Evolutionary conservation across 768 basidiomycete genomes (phyloP), one percentile per base, ranked within the genome.

Genomic region (Peribolospora baueri): DNA sequence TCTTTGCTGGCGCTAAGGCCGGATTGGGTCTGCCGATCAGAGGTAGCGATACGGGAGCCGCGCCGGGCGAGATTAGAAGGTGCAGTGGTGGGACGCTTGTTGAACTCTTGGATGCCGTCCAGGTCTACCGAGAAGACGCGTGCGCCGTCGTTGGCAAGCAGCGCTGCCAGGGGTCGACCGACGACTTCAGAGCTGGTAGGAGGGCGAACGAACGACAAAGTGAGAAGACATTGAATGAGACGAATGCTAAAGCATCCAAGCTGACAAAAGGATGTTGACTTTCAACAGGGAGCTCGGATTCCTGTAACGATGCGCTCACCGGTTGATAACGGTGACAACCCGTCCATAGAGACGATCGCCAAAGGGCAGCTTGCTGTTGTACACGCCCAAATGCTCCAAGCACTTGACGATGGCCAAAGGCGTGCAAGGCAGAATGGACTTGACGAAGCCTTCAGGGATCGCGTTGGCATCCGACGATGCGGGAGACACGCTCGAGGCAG

Each of bases 401-500:
- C 79, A 84, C 69, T 98, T 98, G 60, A 98, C 90, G 63, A 95
- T 82, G 3, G 87, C 93, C 8, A 98, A 76, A 0, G 93, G 90
- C 4, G 93, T 98, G 68, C 93, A 98, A 0, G 93, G 93, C 42
- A 98, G 76, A 64, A 98, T 85, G 4, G 87, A 91, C 68, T 97
- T 97, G 63, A 93, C 85, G 55, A 80, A 81, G 36, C 88, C 87
- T 0, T 77, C 68, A 4, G 88, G 86, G 2, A 84, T 79, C 9
- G 73, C 69, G 56, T 86, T 82, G 1, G 61, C 57, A 7, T 59
- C 49, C 14, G 50, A 39, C 36, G 59, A 7, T 52, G 56, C 42
- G 53, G 45, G 50, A 62, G 57, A 11, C 61, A 59, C 51, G 54
- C 60, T n/a, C 60, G 65, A 13, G 60, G 62, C 54, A 48, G 55